Evolutionary conservation across 257 asterid genomes (phyloP).

Genomic region (Primulina tabacum): DNA sequence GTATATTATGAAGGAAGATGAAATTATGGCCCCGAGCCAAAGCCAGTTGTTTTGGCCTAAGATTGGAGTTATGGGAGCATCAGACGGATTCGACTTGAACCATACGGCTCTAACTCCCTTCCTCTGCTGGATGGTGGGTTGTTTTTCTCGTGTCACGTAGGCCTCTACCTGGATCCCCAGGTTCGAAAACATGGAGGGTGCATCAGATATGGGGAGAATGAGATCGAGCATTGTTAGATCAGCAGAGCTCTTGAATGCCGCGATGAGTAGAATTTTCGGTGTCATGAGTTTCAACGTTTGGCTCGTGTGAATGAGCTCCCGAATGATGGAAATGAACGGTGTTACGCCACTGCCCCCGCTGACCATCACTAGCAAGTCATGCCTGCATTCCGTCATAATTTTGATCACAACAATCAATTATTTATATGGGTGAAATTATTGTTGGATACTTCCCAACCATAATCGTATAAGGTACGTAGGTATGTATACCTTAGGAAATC

Average conservation of each 20-base stretch:
- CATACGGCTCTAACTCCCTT: constrained; percentile 18
- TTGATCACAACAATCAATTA: neutral
- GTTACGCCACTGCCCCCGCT: constrained; percentile 40
- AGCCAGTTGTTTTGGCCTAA: constrained; percentile 37
- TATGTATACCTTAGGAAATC: constrained; percentile 28
- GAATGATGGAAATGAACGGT: constrained; percentile 31
- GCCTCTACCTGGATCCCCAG: constrained; percentile 25
- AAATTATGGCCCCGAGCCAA: constrained; percentile 32
- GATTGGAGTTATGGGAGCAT: constrained; percentile 24
- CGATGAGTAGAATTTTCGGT: constrained; percentile 24
- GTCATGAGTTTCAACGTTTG: neutral
- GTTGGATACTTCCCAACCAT: too few relatives aligned
- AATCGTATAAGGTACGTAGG: too few relatives aligned
- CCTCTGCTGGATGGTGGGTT: neutral
- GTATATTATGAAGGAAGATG: constrained; percentile 31
- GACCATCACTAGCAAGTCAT: constrained; percentile 30
- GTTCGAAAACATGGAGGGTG: constrained; percentile 8
- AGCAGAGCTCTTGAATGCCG: constrained; percentile 24
- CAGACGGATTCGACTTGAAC: constrained; percentile 28
- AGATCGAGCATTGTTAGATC: constrained; percentile 35
- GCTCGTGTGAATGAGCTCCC: constrained; percentile 26
- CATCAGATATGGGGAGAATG: constrained; percentile 24
- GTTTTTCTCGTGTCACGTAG: constrained; percentile 32
- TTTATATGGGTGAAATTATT: neutral
- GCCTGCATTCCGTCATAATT: constrained; percentile 13